Conservation (phyloP, 139 green algal species). For the Klebsormidium nitens region DNA sequence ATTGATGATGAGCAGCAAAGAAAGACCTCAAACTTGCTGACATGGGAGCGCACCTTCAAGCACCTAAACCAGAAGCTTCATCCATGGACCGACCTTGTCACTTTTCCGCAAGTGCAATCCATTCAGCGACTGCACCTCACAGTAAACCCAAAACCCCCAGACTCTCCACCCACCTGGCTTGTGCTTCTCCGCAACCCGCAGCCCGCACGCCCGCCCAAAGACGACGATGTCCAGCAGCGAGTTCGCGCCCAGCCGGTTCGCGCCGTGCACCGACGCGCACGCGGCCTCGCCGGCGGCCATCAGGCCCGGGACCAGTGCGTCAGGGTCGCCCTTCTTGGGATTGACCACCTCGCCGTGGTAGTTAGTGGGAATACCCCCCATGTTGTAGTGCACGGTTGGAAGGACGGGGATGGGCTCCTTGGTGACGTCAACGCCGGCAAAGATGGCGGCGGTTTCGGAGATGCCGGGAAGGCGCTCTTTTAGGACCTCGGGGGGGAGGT, state of each 20-base stretch:
- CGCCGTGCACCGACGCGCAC: constrained; percentile 87
- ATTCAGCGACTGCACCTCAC: too few species aligned
- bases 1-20: too few species aligned
- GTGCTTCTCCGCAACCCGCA: constrained; percentile 55
- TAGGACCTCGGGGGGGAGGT: constrained; percentile 93
- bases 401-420: constrained; percentile 96
- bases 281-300: constrained; percentile 90
- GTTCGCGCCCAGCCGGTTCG: constrained; percentile 98
- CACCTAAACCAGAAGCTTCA: too few species aligned
- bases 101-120: too few species aligned
- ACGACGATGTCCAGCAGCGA: constrained; percentile 98
- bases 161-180: constrained; percentile 73
- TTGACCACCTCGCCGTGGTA: constrained; percentile 74
- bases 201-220: constrained; percentile 92
- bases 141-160: background rate
- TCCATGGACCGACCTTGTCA: too few species aligned
- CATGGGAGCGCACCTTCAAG: too few species aligned
- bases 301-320: constrained; percentile 85
- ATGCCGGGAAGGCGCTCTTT: constrained; percentile 95
- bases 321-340: constrained; percentile 56
- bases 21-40: too few species aligned
- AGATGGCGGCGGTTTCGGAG: constrained; percentile 96
- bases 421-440: constrained; percentile 94
- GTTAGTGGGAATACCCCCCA: constrained; percentile 98
- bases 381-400: constrained; percentile 99